Percentiles rank a stretch among this genome's conserved stretches.
phyloP scores from a whole-genome alignment of 1,284 basidiomycete species.

The Microbotryum saponariae region DNA sequence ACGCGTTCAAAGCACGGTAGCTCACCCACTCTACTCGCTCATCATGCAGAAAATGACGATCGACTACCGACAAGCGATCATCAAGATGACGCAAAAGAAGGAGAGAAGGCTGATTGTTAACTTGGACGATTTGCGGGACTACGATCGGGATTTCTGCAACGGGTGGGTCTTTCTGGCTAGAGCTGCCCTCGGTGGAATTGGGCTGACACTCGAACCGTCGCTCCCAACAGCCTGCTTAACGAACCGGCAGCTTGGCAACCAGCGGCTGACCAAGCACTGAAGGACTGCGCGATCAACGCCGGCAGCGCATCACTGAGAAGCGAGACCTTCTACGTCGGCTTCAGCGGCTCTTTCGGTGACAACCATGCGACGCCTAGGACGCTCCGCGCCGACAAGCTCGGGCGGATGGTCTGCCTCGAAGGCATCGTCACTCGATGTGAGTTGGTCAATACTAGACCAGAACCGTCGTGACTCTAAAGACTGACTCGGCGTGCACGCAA shows the following conservation, averaged over 20 bases:
- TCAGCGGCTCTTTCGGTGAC: conserved; percentile 97
- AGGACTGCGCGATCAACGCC: conserved; percentile 71
- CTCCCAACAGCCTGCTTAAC: conserved; percentile 60
- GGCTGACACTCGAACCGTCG: too few relatives aligned
- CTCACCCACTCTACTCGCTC: neutral
- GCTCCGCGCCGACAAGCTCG: conserved; percentile 76
- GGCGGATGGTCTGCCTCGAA: conserved; percentile 94
- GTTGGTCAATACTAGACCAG: conserved; percentile 22
- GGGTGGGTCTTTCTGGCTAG: conserved; percentile 38
- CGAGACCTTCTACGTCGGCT: conserved; percentile 62
- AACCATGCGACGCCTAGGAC: conserved; percentile 95
- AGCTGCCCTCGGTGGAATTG: neutral
- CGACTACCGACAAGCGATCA: conserved; percentile 77
- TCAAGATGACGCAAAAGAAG: conserved; percentile 73
- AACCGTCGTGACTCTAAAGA: neutral
- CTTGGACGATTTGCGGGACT: conserved; percentile 91
- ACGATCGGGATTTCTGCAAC: conserved; percentile 64
- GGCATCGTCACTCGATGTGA: conserved; percentile 93
- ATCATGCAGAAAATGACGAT: conserved; percentile 38
- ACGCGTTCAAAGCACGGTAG: neutral
- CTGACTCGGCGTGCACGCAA: neutral
- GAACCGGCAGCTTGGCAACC: conserved; percentile 84
- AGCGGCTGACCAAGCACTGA: conserved; percentile 80
- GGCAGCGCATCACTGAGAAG: conserved; percentile 47
- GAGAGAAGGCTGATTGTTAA: conserved; percentile 89